Base-by-base conservation (phyloP, 2,329 filamentous ascomycete species). In the Thermothelomyces thermophilus region DNA sequence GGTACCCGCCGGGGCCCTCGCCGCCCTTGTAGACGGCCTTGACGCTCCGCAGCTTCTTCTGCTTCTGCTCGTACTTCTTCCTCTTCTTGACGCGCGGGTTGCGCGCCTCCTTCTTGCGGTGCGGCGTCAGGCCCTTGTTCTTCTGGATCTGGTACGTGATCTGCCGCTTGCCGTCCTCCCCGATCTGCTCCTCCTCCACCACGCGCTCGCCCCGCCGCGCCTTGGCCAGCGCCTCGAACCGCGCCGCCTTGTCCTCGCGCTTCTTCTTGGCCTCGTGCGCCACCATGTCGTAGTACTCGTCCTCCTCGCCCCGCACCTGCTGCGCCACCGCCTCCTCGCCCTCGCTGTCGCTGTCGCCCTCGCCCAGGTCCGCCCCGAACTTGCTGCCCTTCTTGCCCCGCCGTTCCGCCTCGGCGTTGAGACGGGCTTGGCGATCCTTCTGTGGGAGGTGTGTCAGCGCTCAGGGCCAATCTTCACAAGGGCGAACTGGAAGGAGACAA, bases 71-170 rank as follows among this genome's bases (percentile, higher is more conserved):
- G 68, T 82, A 98, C 81, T 89, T 90, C 82, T 89, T 89, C 70
- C 89, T 83, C 85, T 96, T 97, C 85, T 97, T 98, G 58, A 97
- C 91, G 67, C 93, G 78, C 31, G 93, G 90, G 72, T 98, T 98
- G 56, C 91, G 77, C 51, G 90, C 86, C 61, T 95, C 90, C 82
- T 98, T 97, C 77, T 86, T 94, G 56, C 91, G 78, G 69, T 86
- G 85, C 41, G 90, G 89, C 52, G 88, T 84, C 56, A 98, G 73
- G 28, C 93, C 93, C 78, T 96, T 96, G 72, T 98, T 98, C 81
- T 97, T 96, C 72, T 90, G 82, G 64, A 98, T 98, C 59, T 84
- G 80, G 70, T 96, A 97, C 16, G 82, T 87, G 66, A 98, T 95
- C 68, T 89, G 88, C 53, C 94, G 77, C 73, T 96, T 95, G 53